Base-by-base conservation (phyloP, 305 asterid genomes). In the Fraxinus ornus region DNA sequence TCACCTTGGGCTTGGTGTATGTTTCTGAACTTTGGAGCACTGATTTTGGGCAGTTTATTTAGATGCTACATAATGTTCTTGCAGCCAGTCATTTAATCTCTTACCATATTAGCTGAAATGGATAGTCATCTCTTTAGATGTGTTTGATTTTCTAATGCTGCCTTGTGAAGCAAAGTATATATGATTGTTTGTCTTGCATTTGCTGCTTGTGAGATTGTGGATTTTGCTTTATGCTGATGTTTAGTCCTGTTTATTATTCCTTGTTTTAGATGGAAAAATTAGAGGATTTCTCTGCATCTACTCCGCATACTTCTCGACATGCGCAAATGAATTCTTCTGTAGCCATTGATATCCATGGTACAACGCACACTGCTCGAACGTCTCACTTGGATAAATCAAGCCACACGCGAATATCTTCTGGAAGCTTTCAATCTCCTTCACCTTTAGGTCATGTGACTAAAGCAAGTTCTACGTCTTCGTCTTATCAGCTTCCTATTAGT, bases 401-500 rank as follows among this genome's bases (percentile, higher is more conserved):
- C 81, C 94, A 91, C 78, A 78, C 81, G 82, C 78, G 91, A 68
- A 81, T 86, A 85, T 44, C 92, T 79, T 78, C 94, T 52, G 94
- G 93, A 84, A 86, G 82, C 80, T 86, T 90, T 81, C 94, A 88
- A 77, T 75, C 93, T 36, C 80, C 88, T 82, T 82, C 93, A 76
- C 85, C 93, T 68, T 33, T 84, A 77, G 86, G 83, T 79, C 94
- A 87, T 83, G 89, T 78, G 77, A 64, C 86, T 37, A 74, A 86
- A 32, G 83, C 88, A 76, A 92, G 85, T 83, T 85, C 90, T 76
- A 78, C 89, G 37, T 74, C 96, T 78, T 88, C 89, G 79, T 90
- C 95, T 13, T 94, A 91, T 88, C 99, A 97, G 92, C 97, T 93
- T 80, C 98, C 98, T 82, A 89, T 93, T 33, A 95, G 98, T 82